Conservation (phyloP, 257 asterid genomes). For the Striga asiatica region DNA sequence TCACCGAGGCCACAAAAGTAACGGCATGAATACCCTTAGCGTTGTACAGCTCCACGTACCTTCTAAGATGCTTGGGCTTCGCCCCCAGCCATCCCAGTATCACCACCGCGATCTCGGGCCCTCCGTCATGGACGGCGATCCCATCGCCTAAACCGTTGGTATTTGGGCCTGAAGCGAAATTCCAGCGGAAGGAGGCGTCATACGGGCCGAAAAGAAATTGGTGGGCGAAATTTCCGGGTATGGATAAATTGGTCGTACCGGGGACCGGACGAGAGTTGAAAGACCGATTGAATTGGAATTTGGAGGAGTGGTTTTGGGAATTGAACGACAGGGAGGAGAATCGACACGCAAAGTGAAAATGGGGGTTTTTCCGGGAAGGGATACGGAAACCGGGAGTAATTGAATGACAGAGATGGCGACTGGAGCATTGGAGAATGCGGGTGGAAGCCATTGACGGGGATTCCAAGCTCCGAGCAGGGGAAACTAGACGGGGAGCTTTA, state of each 20-base stretch:
- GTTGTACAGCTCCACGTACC: slow-evolving; percentile 58
- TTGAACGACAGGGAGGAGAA: slow-evolving; percentile 15
- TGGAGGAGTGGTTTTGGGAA: slow-evolving; percentile 12
- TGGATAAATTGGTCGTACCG: slow-evolving; percentile 13
- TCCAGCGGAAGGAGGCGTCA: slow-evolving; percentile 29
- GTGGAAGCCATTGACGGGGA: slow-evolving; percentile 40
- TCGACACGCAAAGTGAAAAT: slow-evolving; percentile 7
- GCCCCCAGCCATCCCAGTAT: slow-evolving; percentile 87
- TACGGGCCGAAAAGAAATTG: slow-evolving; percentile 24
- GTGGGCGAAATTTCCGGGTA: slow-evolving; percentile 19
- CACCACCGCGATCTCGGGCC: slow-evolving; percentile 62
- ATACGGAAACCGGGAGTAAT: slow-evolving; percentile 6
- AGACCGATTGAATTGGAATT: slow-evolving; percentile 1
- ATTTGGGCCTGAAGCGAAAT: slow-evolving; percentile 17
- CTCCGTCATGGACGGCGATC: slow-evolving; percentile 11
- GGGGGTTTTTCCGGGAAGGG: slow-evolving; percentile 12
- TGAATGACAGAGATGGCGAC: slow-evolving; percentile 24
- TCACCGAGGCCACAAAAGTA: slow-evolving; percentile 62
- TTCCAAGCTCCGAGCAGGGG: not conserved
- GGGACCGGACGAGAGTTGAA: slow-evolving; percentile 16
- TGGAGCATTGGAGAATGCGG: slow-evolving; percentile 28
- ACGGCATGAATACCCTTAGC: slow-evolving; percentile 57
- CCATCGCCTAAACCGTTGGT: slow-evolving; percentile 1
- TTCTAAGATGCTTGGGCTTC: slow-evolving; percentile 58
- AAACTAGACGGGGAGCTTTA: no score